These are phyloP conservation scores for Nothophaeocryptopus gaeumannii DNA, from an alignment of 2,329 filamentous ascomycete genomes.

Conservation along the genomic window DNA sequence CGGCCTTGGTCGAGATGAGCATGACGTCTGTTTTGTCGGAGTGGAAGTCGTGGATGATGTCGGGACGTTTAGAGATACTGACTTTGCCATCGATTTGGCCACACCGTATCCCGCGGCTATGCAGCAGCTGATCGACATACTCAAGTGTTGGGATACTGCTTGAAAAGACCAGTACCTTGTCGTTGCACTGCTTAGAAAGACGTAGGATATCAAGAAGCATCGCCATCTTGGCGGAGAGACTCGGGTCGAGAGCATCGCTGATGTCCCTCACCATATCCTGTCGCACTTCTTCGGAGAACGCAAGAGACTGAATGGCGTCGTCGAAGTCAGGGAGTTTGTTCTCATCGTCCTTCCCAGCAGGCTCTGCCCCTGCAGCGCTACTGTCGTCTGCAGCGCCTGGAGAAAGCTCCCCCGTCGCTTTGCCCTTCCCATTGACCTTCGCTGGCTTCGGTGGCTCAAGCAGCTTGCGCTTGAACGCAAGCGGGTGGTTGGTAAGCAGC, in stretches of 20 bases:
- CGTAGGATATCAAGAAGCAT: constrained; percentile 69
- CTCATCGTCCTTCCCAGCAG: constrained; percentile 20
- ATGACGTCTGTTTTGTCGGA: constrained; percentile 56
- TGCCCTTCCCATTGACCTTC: constrained; percentile 4
- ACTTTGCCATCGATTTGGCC: constrained; percentile 68
- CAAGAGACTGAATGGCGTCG: constrained; percentile 33
- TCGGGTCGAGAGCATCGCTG: constrained; percentile 43
- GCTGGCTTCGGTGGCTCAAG: constrained; percentile 35
- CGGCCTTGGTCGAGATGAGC: constrained; percentile 79
- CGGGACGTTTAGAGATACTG: constrained; percentile 56
- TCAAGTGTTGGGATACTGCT: constrained; percentile 68
- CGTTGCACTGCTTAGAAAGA: constrained; percentile 58
- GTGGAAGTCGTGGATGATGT: constrained; percentile 68
- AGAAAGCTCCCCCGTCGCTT: constrained; percentile 7
- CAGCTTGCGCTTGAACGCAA: constrained; percentile 52
- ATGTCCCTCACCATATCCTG: constrained; percentile 37
- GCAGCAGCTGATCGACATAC: constrained; percentile 62
- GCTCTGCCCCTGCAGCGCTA: constrained; percentile 14
- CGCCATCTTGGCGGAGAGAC: constrained; percentile 65
- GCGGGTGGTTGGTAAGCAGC: constrained; percentile 59
- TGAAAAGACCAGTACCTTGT: constrained; percentile 80
- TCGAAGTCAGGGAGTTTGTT: constrained; percentile 23
- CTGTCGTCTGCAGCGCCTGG: constrained; percentile 9
- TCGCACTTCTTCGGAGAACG: constrained; percentile 38
- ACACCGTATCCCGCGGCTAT: constrained; percentile 45